A percentile compares a stretch with the other conserved stretches of the same genome.
phyloP scores from a whole-genome alignment of 192 early-diverging fungal species.

The Coemansia umbellata region DNA sequence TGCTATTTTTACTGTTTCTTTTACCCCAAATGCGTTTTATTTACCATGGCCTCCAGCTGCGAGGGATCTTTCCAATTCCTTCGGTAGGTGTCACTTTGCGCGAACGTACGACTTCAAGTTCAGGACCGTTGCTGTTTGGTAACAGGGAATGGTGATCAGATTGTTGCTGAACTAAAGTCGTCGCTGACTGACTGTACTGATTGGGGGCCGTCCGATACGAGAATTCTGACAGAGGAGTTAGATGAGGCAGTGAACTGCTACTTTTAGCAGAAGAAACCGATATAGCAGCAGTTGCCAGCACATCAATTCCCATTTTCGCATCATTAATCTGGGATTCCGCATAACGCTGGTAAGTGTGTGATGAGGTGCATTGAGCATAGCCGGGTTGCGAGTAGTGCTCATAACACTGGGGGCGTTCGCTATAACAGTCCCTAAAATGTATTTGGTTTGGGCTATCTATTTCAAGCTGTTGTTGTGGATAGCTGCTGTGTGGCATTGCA shows the following conservation, averaged over 20 bases:
- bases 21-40: too few relatives aligned
- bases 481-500: too few relatives aligned
- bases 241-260: slow-evolving; percentile 36
- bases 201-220: slow-evolving; percentile 14
- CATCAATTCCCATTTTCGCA: slow-evolving; percentile 42
- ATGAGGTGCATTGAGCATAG: background rate
- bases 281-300: slow-evolving; percentile 42
- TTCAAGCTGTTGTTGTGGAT: too few relatives aligned
- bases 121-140: background rate
- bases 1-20: too few relatives aligned
- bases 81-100: slow-evolving; percentile 22
- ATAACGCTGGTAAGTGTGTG: slow-evolving; percentile 1
- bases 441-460: too few relatives aligned
- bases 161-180: background rate
- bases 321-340: slow-evolving; percentile 27
- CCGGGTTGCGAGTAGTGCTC: background rate
- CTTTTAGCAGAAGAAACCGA: slow-evolving; percentile 34
- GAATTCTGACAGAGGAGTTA: slow-evolving; percentile 44
- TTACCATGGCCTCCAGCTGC: slow-evolving; percentile 41
- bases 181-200: slow-evolving; percentile 1
- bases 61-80: background rate
- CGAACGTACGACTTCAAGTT: background rate
- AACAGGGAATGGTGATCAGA: background rate
- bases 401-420: too few relatives aligned
- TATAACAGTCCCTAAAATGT: too few relatives aligned